Percentiles rank a stretch among this genome's conserved stretches.
phyloP scores from a whole-genome alignment of 2,329 filamentous ascomycete genomes.

The Myriosclerotinia curreyana region DNA sequence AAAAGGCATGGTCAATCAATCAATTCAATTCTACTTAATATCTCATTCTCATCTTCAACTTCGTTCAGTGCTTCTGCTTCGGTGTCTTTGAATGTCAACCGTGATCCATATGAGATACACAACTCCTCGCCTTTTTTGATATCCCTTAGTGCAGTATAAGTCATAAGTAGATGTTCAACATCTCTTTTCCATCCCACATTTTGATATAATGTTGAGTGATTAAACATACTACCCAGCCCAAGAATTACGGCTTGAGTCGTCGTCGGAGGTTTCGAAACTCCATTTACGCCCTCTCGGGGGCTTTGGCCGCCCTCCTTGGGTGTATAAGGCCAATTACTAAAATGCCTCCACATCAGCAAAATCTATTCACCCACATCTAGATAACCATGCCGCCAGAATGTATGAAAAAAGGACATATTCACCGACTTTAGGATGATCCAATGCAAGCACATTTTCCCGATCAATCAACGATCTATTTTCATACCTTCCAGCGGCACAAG shows the following conservation, averaged over 20 bases:
- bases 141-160: slow-evolving; percentile 49
- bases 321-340: slow-evolving; percentile 27
- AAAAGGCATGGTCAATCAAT: slow-evolving; percentile 30
- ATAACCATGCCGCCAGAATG: too few relatives aligned
- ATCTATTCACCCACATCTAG: neutral
- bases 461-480: too few relatives aligned
- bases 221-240: slow-evolving; percentile 57
- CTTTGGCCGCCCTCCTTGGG: slow-evolving; percentile 14
- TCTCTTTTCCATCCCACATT: slow-evolving; percentile 56
- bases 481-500: too few relatives aligned
- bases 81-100: slow-evolving; percentile 41
- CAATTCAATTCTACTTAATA: slow-evolving; percentile 37
- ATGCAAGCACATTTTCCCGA: too few relatives aligned
- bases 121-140: slow-evolving; percentile 53
- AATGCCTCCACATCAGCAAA: neutral
- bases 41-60: slow-evolving; percentile 34
- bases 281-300: slow-evolving; percentile 41
- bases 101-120: slow-evolving; percentile 44
- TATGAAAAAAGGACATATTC: too few relatives aligned
- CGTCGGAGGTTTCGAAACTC: slow-evolving; percentile 40
- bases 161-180: slow-evolving; percentile 45
- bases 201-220: slow-evolving; percentile 50
- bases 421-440: too few relatives aligned
- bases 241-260: slow-evolving; percentile 43
- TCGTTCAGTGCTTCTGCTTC: slow-evolving; percentile 31